These are phyloP conservation scores for Phialemoniopsis sp. DNA, from an alignment of 2,329 filamentous ascomycete species.

Conservation along the genomic window DNA sequence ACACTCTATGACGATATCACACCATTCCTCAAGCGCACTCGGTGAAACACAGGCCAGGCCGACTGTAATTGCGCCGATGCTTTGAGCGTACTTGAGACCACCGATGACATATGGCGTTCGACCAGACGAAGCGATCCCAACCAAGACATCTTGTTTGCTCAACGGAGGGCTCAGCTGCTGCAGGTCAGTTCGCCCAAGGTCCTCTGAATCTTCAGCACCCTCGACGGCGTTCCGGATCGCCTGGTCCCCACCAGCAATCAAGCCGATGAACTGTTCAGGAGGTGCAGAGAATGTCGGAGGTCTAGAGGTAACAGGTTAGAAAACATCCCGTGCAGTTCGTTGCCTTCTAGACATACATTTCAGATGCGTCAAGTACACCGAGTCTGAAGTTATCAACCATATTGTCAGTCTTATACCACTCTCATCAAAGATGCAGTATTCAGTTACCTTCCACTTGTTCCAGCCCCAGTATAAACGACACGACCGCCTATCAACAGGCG, in stretches of 20 bases:
- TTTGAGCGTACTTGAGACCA: conserved; percentile 26
- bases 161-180: conserved; percentile 17
- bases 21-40: conserved; percentile 16
- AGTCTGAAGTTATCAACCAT: conserved; percentile 17
- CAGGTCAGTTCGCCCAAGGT: conserved; percentile 23
- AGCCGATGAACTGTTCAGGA: conserved; percentile 29
- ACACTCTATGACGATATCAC: conserved; percentile 25
- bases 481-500: conserved; percentile 26
- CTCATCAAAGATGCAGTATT: not conserved
- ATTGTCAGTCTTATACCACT: not conserved
- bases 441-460: conserved; percentile 34
- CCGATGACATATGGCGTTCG: conserved; percentile 36
- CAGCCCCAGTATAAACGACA: conserved; percentile 33
- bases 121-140: conserved; percentile 36
- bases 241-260: conserved; percentile 35
- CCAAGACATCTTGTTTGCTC: conserved; percentile 22
- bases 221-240: conserved; percentile 33
- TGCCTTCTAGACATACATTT: conserved; percentile 24
- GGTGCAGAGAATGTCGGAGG: conserved; percentile 34
- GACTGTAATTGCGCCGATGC: conserved; percentile 27
- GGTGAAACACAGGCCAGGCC: conserved; percentile 30
- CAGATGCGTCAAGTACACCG: conserved; percentile 33
- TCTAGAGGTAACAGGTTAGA: no score
- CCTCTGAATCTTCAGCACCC: conserved; percentile 31
- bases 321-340: no score